Evolutionary conservation across 352 stramenopile genomes (phyloP).

Genomic region (Globisporangium camurandrum): DNA sequence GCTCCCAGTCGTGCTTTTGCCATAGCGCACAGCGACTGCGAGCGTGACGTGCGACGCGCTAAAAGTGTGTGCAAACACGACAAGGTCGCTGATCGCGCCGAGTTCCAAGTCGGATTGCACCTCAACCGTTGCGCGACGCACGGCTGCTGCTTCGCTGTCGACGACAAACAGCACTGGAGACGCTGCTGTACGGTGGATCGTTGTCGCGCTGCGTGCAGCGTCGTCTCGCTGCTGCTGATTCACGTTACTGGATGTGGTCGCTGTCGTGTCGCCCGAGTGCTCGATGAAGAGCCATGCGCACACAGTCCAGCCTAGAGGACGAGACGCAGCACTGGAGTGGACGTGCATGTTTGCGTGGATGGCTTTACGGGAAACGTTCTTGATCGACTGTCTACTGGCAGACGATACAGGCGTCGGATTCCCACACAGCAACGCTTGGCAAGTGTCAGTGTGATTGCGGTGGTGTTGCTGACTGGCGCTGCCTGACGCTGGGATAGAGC

Average conservation of each 20-base stretch:
- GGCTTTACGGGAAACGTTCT: not conserved
- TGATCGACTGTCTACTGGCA: not conserved
- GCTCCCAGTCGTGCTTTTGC: too few relatives aligned
- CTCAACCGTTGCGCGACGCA: not conserved
- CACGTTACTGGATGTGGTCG: not conserved
- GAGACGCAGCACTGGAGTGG: not conserved
- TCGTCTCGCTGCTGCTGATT: too few relatives aligned
- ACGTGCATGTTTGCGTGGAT: not conserved
- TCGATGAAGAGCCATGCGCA: conserved; percentile 11
- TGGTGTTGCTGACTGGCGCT: not conserved
- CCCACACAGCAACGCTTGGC: conserved; percentile 1
- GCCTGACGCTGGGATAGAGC: too few relatives aligned
- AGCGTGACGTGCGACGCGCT: not conserved
- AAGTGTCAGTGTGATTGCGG: not conserved
- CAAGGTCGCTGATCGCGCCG: not conserved
- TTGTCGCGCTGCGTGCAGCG: not conserved
- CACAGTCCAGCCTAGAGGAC: not conserved
- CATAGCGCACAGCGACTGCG: not conserved
- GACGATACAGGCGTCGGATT: conserved; percentile 5
- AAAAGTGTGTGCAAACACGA: conserved; percentile 3
- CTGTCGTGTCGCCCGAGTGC: not conserved
- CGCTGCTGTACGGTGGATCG: not conserved
- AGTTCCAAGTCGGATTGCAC: not conserved
- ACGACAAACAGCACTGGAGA: conserved; percentile 6
- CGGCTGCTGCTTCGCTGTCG: not conserved